Evolutionary conservation across 441 rosid genomes (phyloP), one percentile per base, ranked within the genome.

Genomic region (Manihot esculenta): DNA sequence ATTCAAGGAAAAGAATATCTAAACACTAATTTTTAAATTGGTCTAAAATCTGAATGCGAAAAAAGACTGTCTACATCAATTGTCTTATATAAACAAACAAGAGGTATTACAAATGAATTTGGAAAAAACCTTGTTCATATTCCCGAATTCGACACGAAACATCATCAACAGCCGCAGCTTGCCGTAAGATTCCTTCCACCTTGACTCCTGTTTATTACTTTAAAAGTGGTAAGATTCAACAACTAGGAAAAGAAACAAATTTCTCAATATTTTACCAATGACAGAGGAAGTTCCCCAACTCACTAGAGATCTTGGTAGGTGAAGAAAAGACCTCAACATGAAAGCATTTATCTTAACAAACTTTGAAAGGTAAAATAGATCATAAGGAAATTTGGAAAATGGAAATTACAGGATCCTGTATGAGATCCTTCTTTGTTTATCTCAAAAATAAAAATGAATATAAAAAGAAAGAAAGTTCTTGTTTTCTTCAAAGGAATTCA

Each of bases 101-200:
- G 30, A 24, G n/a, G 50, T 17, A 48, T 6, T 35, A 57, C 51
- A 50, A 48, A 41, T 53, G 26, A 64, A 68, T 38, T 30, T 47
- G 62, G 57, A 47, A 27, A 73, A 35, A 35, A 93, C 98, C 98
- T 79, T 96, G 91, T 84, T 93, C 98, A 74, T 88, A 96, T 78
- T 91, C 98, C 51, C 86, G 87, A 84, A 96, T 87, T 70, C 99
- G 89, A 77, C 64, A 87, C 81, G 90, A 89, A 66, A 96, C 99
- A 79, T 91, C 97, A 72, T 96, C 99, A 56, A 96, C 99, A 82
- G 88, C 97, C 41, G 99, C 99, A 74, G 99, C 99, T 83, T 96
- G 98, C 75, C 99, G 82, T 85, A 96, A 84, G 76, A 96, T 90
- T 72, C 99, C 99, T 90, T 96, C 98, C 65, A 85, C 88, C 76